Percentiles rank a stretch among this genome's conserved stretches.
phyloP scores from a whole-genome alignment of 306 rosid genomes.

The Corylus americana region DNA sequence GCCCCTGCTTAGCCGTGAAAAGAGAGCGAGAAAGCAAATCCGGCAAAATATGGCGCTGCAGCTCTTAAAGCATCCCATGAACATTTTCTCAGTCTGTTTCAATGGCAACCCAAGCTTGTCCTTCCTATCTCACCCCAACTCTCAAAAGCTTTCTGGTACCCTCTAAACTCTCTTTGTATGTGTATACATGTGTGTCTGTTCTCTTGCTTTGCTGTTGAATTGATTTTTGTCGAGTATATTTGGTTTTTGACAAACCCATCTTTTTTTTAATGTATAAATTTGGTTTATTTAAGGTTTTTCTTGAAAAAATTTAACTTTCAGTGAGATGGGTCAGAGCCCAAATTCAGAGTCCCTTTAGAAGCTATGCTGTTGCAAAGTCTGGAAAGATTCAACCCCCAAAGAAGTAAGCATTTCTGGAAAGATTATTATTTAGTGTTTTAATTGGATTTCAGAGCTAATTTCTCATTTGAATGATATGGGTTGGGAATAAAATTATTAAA shows the following conservation, averaged over 20 bases:
- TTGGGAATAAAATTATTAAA: background rate
- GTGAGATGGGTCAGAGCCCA: slow-evolving; percentile 45
- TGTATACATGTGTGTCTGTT: background rate
- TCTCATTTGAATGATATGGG: background rate
- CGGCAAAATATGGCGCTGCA: slow-evolving; percentile 46
- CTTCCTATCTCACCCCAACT: slow-evolving; percentile 25
- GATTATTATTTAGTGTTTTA: background rate
- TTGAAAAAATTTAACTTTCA: slow-evolving; percentile 14
- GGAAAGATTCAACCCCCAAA: slow-evolving; percentile 50
- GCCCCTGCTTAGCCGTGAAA: background rate
- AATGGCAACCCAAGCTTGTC: slow-evolving; percentile 28
- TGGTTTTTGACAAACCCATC: slow-evolving; percentile 14
- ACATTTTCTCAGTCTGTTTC: slow-evolving; percentile 35
- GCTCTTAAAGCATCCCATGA: slow-evolving; percentile 43
- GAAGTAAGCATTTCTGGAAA: slow-evolving; percentile 50
- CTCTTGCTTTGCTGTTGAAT: background rate
- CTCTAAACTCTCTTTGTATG: background rate
- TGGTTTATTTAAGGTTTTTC: slow-evolving; percentile 11
- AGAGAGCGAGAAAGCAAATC: background rate
- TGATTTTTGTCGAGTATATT: background rate
- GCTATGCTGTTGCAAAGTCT: slow-evolving; percentile 55
- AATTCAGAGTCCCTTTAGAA: slow-evolving; percentile 37
- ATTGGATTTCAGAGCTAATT: background rate
- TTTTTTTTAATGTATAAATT: slow-evolving; percentile 11
- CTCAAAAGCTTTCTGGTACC: slow-evolving; percentile 29